Evolutionary conservation across 1,284 basidiomycete species (phyloP).

Genomic region (Thecaphora frezii): DNA sequence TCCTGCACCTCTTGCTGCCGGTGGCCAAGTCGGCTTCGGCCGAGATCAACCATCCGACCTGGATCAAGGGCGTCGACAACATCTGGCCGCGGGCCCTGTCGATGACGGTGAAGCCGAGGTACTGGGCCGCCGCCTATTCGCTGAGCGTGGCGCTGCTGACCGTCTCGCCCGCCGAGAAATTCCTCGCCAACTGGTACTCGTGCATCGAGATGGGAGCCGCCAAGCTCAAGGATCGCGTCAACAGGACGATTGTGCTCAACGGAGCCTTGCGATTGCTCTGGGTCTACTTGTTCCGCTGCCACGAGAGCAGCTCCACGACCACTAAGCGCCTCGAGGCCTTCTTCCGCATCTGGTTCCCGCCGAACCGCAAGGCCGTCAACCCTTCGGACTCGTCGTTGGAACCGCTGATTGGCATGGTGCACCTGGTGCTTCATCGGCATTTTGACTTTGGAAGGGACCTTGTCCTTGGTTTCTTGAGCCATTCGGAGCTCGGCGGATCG

Average conservation of each 20-base stretch:
- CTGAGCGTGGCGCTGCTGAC: constrained; percentile 80
- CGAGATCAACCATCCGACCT: constrained; percentile 91
- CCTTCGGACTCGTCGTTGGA: constrained; percentile 77
- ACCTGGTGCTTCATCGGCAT: constrained; percentile 81
- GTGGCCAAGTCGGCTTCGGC: constrained; percentile 90
- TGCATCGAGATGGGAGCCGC: constrained; percentile 63
- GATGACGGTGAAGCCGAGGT: constrained; percentile 85
- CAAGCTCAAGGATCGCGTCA: constrained; percentile 82
- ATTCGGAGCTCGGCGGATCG: constrained; percentile 38
- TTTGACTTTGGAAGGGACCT: constrained; percentile 83
- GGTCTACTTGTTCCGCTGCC: constrained; percentile 91
- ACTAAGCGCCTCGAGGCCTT: constrained; percentile 76
- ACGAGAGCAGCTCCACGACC: constrained; percentile 77
- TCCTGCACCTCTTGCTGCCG: constrained; percentile 78
- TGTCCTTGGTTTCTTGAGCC: constrained; percentile 63
- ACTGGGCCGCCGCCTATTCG: constrained; percentile 86
- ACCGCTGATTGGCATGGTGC: constrained; percentile 75
- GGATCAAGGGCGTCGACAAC: constrained; percentile 85
- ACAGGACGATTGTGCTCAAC: constrained; percentile 75
- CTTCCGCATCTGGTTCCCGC: constrained; percentile 77
- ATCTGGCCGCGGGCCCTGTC: constrained; percentile 81
- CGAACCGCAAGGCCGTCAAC: constrained; percentile 68
- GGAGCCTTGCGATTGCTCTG: constrained; percentile 81
- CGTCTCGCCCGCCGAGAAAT: constrained; percentile 81
- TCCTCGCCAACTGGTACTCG: constrained; percentile 77